phyloP scores from a whole-genome alignment of 2,329 filamentous ascomycete species.

The Aspergillus tanneri region DNA sequence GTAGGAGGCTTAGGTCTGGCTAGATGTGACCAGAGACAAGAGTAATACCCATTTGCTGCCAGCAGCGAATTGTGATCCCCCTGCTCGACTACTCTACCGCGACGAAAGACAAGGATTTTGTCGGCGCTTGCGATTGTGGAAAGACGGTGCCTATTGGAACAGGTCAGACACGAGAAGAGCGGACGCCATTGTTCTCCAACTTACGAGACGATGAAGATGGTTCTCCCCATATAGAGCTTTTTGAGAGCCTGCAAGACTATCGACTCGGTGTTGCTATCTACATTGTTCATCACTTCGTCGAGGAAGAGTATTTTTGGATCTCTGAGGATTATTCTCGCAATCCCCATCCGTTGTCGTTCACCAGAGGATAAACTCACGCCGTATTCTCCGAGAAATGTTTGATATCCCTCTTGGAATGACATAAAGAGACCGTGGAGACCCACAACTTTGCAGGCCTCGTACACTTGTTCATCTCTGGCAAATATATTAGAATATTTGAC shows the following conservation, averaged over 20 bases:
- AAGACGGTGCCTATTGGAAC: not conserved
- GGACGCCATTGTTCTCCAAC: not conserved
- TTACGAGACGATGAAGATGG: conserved; percentile 49
- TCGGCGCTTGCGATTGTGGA: conserved; percentile 64
- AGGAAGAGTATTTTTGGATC: conserved; percentile 47
- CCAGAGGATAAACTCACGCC: conserved; percentile 53
- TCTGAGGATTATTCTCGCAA: conserved; percentile 48
- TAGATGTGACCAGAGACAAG: conserved; percentile 61
- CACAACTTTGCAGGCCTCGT: conserved; percentile 60
- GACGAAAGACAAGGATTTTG: conserved; percentile 63
- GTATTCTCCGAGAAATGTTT: conserved; percentile 50
- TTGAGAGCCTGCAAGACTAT: conserved; percentile 50
- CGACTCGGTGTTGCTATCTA: conserved; percentile 48
- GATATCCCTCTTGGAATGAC: conserved; percentile 55
- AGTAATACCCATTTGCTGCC: conserved; percentile 59
- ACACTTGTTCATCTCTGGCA: conserved; percentile 61
- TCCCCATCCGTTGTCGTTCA: conserved; percentile 53
- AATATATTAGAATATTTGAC: conserved; percentile 61
- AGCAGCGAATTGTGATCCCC: conserved; percentile 62
- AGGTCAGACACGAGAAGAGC: not conserved
- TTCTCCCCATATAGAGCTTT: conserved; percentile 49
- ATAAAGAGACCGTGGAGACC: conserved; percentile 65
- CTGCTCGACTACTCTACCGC: conserved; percentile 63
- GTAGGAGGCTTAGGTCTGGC: not conserved
- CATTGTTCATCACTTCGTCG: conserved; percentile 54